Conservation (phyloP, 352 stramenopile species). For the Blastocystis hominis region DNA sequence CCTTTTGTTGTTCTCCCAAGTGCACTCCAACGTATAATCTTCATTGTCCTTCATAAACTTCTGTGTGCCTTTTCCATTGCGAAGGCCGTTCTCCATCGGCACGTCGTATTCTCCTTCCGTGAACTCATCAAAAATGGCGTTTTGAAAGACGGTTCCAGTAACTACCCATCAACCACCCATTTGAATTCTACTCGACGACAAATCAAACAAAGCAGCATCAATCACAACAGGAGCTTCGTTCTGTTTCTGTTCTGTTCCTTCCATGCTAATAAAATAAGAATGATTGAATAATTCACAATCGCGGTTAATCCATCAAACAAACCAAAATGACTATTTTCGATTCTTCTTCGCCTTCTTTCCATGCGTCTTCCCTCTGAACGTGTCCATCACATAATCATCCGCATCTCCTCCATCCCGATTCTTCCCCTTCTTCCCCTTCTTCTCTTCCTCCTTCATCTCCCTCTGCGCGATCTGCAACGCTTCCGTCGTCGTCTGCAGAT, state of each 20-base stretch:
- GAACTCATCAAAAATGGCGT: constrained; percentile 22
- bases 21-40: constrained; percentile 47
- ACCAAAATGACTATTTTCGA: constrained; percentile 5
- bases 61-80: not conserved
- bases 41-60: constrained; percentile 9
- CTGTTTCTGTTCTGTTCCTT: not conserved
- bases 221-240: not conserved
- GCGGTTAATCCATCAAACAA: constrained; percentile 22
- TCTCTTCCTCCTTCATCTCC: constrained; percentile 73
- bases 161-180: not conserved
- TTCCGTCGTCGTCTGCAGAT: constrained; percentile 90
- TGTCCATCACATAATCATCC: constrained; percentile 63
- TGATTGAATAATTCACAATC: not conserved
- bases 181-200: not conserved
- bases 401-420: constrained; percentile 67
- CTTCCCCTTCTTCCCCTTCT: constrained; percentile 64
- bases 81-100: not conserved
- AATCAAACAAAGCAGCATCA: constrained; percentile 1
- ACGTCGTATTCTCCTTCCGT: not conserved
- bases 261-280: not conserved
- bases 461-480: constrained; percentile 84
- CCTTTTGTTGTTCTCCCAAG: constrained; percentile 16
- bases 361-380: not conserved
- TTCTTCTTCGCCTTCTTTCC: constrained; percentile 30
- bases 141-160: constrained; percentile 16